These are phyloP conservation scores for Naganishia sp. DNA, from an alignment of 1,284 basidiomycete genomes.

Conservation along the genomic window DNA sequence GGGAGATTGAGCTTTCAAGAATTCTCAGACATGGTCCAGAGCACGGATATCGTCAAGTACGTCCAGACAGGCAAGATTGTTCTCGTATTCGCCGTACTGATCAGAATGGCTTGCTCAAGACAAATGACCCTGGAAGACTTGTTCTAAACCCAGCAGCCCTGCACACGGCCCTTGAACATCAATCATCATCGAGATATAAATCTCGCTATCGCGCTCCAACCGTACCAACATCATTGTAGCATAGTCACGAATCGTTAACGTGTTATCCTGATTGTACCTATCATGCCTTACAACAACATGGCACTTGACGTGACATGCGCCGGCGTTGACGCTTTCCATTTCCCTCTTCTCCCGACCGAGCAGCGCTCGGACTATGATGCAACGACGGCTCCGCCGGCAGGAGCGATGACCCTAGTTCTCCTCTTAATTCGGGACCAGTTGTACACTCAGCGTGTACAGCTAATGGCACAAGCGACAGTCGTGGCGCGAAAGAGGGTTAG, in stretches of 20 bases:
- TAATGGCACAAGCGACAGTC: too few species aligned
- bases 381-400: too few species aligned
- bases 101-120: slow-evolving; percentile 62
- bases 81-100: not conserved
- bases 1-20: slow-evolving; percentile 97
- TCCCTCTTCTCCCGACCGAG: too few species aligned
- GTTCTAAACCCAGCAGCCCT: slow-evolving; percentile 58
- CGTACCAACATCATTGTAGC: slow-evolving; percentile 17
- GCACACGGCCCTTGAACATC: not conserved
- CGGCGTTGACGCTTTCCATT: too few species aligned
- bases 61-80: slow-evolving; percentile 18
- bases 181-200: not conserved
- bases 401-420: too few species aligned
- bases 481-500: too few species aligned
- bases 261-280: not conserved
- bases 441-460: too few species aligned
- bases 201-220: not conserved
- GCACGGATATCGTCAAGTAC: slow-evolving; percentile 65
- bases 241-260: slow-evolving; percentile 6
- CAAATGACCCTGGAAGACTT: slow-evolving; percentile 98
- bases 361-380: too few species aligned
- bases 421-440: too few species aligned
- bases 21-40: slow-evolving; percentile 94
- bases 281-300: not conserved
- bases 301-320: too few species aligned